phyloP scores from a whole-genome alignment of 1,139 yeast genomes.

The Yamadazyma conglobata region DNA sequence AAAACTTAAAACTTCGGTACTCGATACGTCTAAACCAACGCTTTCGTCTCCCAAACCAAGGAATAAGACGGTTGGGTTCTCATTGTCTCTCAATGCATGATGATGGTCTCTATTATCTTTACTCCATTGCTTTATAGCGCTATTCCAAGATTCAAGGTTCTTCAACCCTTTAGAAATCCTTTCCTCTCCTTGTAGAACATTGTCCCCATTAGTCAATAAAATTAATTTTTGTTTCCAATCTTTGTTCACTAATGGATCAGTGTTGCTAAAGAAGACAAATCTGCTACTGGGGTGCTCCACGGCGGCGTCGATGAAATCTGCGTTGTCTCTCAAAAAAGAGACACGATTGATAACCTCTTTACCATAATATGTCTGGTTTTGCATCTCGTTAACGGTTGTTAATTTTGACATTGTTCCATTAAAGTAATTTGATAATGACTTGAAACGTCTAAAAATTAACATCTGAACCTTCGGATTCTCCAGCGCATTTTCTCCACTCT shows the following conservation, averaged over 20 bases:
- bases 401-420: slow-evolving; percentile 16
- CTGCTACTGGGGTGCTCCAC: slow-evolving; percentile 50
- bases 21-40: slow-evolving; percentile 31
- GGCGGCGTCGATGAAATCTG: slow-evolving; percentile 54
- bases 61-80: slow-evolving; percentile 52
- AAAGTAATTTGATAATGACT: slow-evolving; percentile 12
- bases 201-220: slow-evolving; percentile 34
- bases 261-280: slow-evolving; percentile 48
- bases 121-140: slow-evolving; percentile 23
- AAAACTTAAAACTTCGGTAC: slow-evolving; percentile 27
- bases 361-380: slow-evolving; percentile 43
- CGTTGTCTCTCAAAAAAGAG: slow-evolving; percentile 70
- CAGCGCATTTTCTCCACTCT: too few relatives aligned
- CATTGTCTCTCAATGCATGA: slow-evolving; percentile 26
- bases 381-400: slow-evolving; percentile 19
- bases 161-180: slow-evolving; percentile 16
- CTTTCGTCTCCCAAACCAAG: slow-evolving; percentile 65
- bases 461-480: too few relatives aligned
- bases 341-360: slow-evolving; percentile 70
- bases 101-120: slow-evolving; percentile 35
- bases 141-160: slow-evolving; percentile 22
- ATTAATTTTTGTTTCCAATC: slow-evolving; percentile 27
- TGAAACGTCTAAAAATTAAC: slow-evolving; percentile 13
- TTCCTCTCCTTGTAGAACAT: slow-evolving; percentile 19
- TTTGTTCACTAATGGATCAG: slow-evolving; percentile 37